Base-by-base conservation (phyloP, 176 grass and related monocot genomes). In the Chrysopogon serrulatus region DNA sequence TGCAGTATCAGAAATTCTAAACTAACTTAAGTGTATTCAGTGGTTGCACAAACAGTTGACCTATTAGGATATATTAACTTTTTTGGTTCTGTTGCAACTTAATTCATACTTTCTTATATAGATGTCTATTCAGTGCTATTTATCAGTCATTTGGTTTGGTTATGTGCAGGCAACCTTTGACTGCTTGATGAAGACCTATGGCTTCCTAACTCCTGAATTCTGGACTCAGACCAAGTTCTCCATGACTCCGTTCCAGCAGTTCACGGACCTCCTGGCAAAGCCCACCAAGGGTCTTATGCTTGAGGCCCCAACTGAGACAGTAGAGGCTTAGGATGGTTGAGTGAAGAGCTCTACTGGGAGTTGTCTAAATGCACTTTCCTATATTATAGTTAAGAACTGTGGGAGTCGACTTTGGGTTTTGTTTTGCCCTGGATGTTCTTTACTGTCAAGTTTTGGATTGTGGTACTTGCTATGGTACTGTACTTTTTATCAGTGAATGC, bases 201-300 rank as follows among this genome's bases (percentile, higher is more conserved):
- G 91, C 36, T 97, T 97, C 86, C 86, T 97, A 12, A 97, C 94
- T 9, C 94, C 91, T 33, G 94, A 97, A 54, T 97, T 94, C 67
- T 97, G 94, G 94, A 88, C 8, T 21, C 84, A 94, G 45, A 94
- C 94, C 63, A 88, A 67, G 11, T 97, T 94, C n/a, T 12, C 21
- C 27, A 91, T 82, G 84, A 72, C 87, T 0, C 94, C 91, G 0
- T 94, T 86, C 83, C 94, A 94, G 91, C 87, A 93, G 77, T 94
- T 27, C 78, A 94, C 94, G 0, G 94, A 97, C 79, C 19, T 93
- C 56, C 90, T 97, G 65, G 89, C 84, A 12, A 97, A 91, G 82
- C 84, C 87, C 1, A 86, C 81, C 13, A 91, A 92, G 76, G 90
- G 82, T 24, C 75, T 89, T 70, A 47, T 90, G 62, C 60, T 90